These are phyloP conservation scores for Saccharomycopsis crataegensis DNA, from an alignment of 1,139 yeast species.

Conservation along the genomic window DNA sequence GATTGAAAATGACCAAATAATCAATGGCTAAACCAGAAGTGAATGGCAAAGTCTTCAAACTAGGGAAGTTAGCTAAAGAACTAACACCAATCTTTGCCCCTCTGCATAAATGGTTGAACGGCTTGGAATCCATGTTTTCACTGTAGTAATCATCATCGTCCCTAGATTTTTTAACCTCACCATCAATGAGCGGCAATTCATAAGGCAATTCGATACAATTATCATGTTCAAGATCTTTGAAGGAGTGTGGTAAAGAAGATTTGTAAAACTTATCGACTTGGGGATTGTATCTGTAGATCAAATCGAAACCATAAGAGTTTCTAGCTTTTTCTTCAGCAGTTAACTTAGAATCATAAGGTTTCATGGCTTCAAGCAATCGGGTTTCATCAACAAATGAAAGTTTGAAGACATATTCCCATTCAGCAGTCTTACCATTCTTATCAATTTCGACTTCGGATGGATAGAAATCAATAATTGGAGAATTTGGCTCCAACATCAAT, in stretches of 20 bases:
- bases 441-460: slow-evolving; percentile 87
- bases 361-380: slow-evolving; percentile 64
- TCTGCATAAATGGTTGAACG: slow-evolving; percentile 34
- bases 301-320: slow-evolving; percentile 65
- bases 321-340: slow-evolving; percentile 64
- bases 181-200: slow-evolving; percentile 38
- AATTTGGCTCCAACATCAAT: slow-evolving; percentile 80
- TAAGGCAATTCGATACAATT: slow-evolving; percentile 61
- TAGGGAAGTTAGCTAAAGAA: slow-evolving; percentile 85
- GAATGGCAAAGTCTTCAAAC: slow-evolving; percentile 64
- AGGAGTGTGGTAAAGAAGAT: slow-evolving; percentile 73
- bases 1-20: slow-evolving; percentile 75
- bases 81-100: slow-evolving; percentile 67
- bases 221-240: slow-evolving; percentile 70
- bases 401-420: slow-evolving; percentile 98
- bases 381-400: slow-evolving; percentile 86
- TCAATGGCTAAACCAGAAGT: slow-evolving; percentile 44
- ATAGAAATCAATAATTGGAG: slow-evolving; percentile 87
- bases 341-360: slow-evolving; percentile 52
- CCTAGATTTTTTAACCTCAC: neutral
- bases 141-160: slow-evolving; percentile 4
- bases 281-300: slow-evolving; percentile 67
- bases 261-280: slow-evolving; percentile 63
- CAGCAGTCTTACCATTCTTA: slow-evolving; percentile 88
- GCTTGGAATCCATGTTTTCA: slow-evolving; percentile 5